These are phyloP conservation scores for Phytophthora constricta DNA, from an alignment of 352 stramenopile species.

Conservation along the genomic window DNA sequence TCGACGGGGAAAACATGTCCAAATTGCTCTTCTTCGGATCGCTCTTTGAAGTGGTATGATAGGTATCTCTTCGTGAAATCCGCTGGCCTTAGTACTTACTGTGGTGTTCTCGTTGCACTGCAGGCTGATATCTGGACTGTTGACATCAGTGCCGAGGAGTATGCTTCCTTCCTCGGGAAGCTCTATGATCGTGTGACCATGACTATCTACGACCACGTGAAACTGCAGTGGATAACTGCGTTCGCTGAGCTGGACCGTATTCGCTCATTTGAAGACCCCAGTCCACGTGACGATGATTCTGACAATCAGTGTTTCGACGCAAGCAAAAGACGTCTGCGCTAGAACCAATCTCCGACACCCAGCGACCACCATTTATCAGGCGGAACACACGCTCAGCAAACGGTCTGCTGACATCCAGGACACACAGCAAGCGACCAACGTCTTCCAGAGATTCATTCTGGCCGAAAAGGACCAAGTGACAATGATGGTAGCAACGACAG, in stretches of 20 bases:
- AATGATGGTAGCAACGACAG: conserved; percentile 21
- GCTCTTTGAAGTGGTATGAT: conserved; percentile 76
- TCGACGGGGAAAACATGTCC: conserved; percentile 55
- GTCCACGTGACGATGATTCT: conserved; percentile 7
- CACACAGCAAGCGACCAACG: conserved; percentile 4
- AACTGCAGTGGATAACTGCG: conserved; percentile 69
- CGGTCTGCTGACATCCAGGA: conserved; percentile 3
- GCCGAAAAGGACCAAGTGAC: conserved; percentile 8
- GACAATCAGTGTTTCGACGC: conserved; percentile 19
- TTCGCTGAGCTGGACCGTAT: conserved; percentile 80
- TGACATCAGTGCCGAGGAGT: conserved; percentile 66
- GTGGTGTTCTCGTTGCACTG: neutral
- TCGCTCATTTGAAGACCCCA: conserved; percentile 64
- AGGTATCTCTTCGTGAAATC: too few relatives aligned
- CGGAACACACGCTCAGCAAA: conserved; percentile 25
- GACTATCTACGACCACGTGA: conserved; percentile 71
- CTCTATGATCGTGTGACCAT: conserved; percentile 83
- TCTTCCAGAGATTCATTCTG: conserved; percentile 21
- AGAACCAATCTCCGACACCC: neutral
- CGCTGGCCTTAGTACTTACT: too few relatives aligned
- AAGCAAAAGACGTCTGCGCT: conserved; percentile 6
- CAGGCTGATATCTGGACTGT: conserved; percentile 84
- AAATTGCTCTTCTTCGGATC: conserved; percentile 64
- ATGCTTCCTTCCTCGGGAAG: conserved; percentile 74
- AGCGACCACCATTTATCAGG: conserved; percentile 17